Percentiles rank a stretch among this genome's conserved stretches.
phyloP scores from a whole-genome alignment of 257 asterid species.

The Solanum arcanum region DNA sequence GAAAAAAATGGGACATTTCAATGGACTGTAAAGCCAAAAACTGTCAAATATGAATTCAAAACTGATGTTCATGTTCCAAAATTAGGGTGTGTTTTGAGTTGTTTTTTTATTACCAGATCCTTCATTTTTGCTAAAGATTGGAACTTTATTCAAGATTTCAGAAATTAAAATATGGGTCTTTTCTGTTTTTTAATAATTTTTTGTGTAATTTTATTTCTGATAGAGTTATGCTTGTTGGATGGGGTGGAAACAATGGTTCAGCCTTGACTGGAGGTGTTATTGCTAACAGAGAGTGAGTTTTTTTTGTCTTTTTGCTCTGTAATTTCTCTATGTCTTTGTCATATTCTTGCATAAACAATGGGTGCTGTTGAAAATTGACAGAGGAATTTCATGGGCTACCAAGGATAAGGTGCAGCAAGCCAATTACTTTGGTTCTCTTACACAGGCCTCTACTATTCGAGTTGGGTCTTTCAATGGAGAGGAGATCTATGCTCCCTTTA shows the following conservation, averaged over 20 bases:
- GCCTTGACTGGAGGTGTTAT: constrained; percentile 93
- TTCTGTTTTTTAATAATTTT: background rate
- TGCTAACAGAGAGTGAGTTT: constrained; percentile 85
- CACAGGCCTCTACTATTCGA: constrained; percentile 86
- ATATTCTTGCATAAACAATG: background rate
- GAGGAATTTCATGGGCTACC: constrained; percentile 99
- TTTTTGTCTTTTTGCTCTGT: background rate
- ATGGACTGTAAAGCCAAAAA: constrained; percentile 91
- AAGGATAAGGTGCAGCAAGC: constrained; percentile 94
- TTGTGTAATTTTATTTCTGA: background rate
- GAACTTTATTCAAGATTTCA: background rate
- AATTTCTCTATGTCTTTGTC: background rate
- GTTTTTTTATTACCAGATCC: background rate
- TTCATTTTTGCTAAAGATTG: background rate
- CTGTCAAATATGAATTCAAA: constrained; percentile 75
- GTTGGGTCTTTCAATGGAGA: constrained; percentile 96
- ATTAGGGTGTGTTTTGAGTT: constrained; percentile 45
- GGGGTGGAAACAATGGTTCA: constrained; percentile 99
- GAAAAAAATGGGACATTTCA: constrained; percentile 59
- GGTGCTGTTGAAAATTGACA: constrained; percentile 9
- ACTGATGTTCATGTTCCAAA: constrained; percentile 79
- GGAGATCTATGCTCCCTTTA: constrained; percentile 96
- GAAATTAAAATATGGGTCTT: background rate
- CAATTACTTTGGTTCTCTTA: constrained; percentile 86
- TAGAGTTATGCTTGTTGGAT: constrained; percentile 98